Evolutionary conservation across 2,329 filamentous ascomycete species (phyloP).

Genomic region (Xylaria multiplex): DNA sequence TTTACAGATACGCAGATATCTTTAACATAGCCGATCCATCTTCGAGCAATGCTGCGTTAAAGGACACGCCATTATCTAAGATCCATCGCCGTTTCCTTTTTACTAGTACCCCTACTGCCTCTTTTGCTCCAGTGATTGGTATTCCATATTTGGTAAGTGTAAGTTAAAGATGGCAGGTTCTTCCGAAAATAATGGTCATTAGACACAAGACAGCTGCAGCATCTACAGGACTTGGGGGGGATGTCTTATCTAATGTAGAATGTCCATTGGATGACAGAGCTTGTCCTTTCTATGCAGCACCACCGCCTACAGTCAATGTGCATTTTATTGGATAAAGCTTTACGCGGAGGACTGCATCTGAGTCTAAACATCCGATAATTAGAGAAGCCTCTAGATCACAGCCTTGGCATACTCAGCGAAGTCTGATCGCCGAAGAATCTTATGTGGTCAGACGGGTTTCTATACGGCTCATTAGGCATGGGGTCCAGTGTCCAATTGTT

Average conservation of each 20-base stretch:
- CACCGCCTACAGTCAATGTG: not conserved
- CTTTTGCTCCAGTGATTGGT: not conserved
- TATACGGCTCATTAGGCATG: not conserved
- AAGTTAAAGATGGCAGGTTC: not conserved
- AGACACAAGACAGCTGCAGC: not conserved
- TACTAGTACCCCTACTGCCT: not conserved
- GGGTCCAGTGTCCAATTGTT: no score
- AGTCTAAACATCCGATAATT: not conserved
- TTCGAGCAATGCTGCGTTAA: not conserved
- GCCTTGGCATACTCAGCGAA: not conserved
- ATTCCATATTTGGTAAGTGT: not conserved
- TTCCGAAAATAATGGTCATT: not conserved
- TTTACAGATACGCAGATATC: not conserved
- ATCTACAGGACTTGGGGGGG: not conserved
- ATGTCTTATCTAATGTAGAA: not conserved
- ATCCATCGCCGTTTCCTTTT: not conserved
- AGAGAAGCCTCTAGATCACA: not conserved
- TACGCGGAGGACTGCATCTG: no score
- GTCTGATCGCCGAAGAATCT: not conserved
- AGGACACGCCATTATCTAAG: not conserved
- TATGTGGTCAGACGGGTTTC: not conserved
- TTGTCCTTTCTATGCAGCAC: not conserved
- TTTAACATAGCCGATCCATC: not conserved
- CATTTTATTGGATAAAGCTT: not conserved
- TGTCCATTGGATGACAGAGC: no score